Conservation (phyloP, 305 asterid genomes). For the Nicotiana rustica region DNA sequence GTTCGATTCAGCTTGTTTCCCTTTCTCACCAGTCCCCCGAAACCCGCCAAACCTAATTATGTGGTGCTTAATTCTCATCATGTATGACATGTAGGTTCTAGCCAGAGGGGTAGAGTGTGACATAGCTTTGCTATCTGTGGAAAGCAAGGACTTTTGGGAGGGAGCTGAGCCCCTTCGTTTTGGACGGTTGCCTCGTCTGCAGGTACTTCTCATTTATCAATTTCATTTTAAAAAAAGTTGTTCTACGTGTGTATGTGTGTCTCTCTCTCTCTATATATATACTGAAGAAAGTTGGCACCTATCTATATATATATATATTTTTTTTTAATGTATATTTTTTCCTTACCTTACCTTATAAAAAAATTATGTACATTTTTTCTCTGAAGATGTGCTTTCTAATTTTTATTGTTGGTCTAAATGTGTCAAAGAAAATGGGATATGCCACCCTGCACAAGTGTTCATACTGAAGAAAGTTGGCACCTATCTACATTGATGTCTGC, state of each 20-base stretch:
- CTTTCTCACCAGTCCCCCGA: background rate
- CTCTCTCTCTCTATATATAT: no score
- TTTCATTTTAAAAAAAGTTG: background rate
- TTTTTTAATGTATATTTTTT: no score
- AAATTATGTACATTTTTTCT: background rate
- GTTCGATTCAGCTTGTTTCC: background rate
- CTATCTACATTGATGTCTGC: constrained; percentile 21
- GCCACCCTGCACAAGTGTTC: constrained; percentile 3
- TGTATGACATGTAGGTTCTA: constrained; percentile 63
- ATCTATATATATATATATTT: no score
- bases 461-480: constrained; percentile 13
- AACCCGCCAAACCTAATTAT: background rate
- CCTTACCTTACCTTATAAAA: background rate
- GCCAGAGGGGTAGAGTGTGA: constrained; percentile 97
- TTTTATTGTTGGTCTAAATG: constrained; percentile 7
- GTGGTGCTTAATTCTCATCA: constrained; percentile 26
- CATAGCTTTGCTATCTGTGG: constrained; percentile 92
- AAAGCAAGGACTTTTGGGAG: constrained; percentile 79
- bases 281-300: no score
- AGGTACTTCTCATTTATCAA: constrained; percentile 44
- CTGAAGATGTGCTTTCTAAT: background rate
- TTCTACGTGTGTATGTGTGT: no score
- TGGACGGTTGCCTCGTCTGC: constrained; percentile 60
- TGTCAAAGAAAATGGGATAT: constrained; percentile 15
- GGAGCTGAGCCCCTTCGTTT: constrained; percentile 65